Evolutionary conservation across 495 filamentous ascomycete species (phyloP).

Genomic region (Penicillium samsonianum): DNA sequence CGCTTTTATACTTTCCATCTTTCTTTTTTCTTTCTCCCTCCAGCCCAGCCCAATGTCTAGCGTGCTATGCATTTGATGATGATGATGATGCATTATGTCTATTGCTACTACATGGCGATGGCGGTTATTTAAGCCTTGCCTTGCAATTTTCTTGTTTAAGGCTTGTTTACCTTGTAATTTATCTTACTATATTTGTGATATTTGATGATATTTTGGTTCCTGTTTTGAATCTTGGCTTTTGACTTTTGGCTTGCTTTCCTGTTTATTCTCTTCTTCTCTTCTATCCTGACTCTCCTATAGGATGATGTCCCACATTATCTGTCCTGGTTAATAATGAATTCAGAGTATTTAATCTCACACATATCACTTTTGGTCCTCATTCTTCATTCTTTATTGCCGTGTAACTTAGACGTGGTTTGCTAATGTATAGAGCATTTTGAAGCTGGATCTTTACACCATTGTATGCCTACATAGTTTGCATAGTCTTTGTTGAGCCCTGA

Average conservation of each 20-base stretch:
- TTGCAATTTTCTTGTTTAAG: not conserved
- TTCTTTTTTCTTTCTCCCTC: constrained; percentile 5
- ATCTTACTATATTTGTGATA: not conserved
- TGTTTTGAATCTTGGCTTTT: not conserved
- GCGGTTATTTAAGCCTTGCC: constrained; percentile 8
- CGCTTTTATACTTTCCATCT: not conserved
- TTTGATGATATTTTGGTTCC: not conserved
- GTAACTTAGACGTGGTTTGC: no score
- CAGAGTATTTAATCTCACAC: not conserved
- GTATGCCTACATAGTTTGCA: no score
- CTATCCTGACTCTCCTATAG: constrained; percentile 2
- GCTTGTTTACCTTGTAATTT: constrained; percentile 7
- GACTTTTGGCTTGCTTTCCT: no score
- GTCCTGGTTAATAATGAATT: constrained; percentile 1
- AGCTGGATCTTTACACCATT: no score
- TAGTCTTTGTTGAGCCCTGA: not conserved
- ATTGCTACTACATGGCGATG: constrained; percentile 11
- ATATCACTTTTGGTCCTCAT: not conserved
- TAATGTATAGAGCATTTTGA: no score
- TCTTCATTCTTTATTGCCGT: not conserved
- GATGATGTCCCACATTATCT: constrained; percentile 4
- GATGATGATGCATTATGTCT: constrained; percentile 11
- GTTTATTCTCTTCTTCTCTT: constrained; percentile 1
- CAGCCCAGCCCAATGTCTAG: constrained; percentile 13
- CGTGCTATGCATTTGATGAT: constrained; percentile 5